Evolutionary conservation across 768 basidiomycete genomes (phyloP).

Genomic region (Collybiopsis confluens): DNA sequence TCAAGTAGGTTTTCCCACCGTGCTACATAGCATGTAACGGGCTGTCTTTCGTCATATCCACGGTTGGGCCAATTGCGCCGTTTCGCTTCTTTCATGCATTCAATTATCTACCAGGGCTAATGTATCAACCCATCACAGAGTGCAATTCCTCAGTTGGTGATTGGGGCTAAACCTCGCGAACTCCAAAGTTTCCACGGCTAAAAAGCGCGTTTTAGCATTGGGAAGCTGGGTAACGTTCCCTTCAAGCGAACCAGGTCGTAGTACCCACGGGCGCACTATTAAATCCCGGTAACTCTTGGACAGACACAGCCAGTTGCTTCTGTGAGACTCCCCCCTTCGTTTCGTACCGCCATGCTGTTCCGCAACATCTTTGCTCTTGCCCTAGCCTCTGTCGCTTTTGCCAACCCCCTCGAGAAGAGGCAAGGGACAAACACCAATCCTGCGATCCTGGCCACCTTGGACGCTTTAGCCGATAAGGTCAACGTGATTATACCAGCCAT

Average conservation of each 20-base stretch:
- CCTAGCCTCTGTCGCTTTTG: constrained; percentile 21
- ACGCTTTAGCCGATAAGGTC: constrained; percentile 18
- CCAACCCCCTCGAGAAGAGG: constrained; percentile 23
- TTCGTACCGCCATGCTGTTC: constrained; percentile 23
- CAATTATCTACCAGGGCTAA: neutral
- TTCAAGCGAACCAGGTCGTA: neutral
- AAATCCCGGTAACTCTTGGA: neutral
- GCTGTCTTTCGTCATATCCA: neutral
- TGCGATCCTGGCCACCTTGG: constrained; percentile 22
- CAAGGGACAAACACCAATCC: constrained; percentile 30
- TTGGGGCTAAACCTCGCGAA: neutral
- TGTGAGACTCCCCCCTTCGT: constrained; percentile 7
- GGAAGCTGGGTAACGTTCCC: neutral
- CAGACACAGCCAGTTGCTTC: neutral
- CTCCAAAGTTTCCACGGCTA: constrained; percentile 1
- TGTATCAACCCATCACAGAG: neutral
- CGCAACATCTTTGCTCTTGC: constrained; percentile 25
- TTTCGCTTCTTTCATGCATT: neutral
- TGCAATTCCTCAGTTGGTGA: neutral
- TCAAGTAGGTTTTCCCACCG: neutral
- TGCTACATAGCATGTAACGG: neutral
- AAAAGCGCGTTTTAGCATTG: neutral
- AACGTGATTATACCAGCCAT: constrained; percentile 21
- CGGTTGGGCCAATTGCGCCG: constrained; percentile 5
- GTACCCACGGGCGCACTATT: constrained; percentile 1